Conservation (phyloP, 2,329 filamentous ascomycete genomes). For the Dactylellina leptospora region DNA sequence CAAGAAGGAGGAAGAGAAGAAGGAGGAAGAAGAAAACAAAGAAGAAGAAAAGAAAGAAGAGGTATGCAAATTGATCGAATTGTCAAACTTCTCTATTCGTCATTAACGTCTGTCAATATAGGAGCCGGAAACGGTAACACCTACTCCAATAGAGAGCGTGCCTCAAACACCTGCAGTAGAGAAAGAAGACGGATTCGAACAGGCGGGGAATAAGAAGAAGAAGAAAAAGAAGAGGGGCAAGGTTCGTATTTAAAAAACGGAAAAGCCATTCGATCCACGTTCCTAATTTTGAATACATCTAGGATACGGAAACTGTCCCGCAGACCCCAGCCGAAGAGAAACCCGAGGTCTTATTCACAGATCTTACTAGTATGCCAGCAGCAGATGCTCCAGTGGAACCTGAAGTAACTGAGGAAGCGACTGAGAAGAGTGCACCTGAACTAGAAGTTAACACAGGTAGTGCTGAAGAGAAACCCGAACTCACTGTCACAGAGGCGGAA, state of each 20-base stretch:
- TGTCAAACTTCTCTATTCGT: background rate
- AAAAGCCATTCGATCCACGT: no score
- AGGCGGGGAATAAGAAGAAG: constrained; percentile 5
- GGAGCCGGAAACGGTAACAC: constrained; percentile 38
- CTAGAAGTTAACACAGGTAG: background rate
- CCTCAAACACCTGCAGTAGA: constrained; percentile 24
- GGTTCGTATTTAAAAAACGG: constrained; percentile 3
- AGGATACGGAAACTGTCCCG: constrained; percentile 32
- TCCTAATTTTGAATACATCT: constrained; percentile 1
- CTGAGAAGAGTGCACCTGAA: constrained; percentile 11
- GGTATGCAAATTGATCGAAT: constrained; percentile 11
- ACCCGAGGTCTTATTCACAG: constrained; percentile 13
- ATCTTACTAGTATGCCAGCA: constrained; percentile 11
- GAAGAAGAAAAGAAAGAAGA: constrained; percentile 43
- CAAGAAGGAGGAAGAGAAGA: constrained; percentile 20
- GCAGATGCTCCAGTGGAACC: constrained; percentile 10
- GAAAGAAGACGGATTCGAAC: constrained; percentile 18
- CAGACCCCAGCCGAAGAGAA: constrained; percentile 42
- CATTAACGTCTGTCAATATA: constrained; percentile 26
- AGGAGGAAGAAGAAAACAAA: constrained; percentile 30
- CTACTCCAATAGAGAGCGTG: constrained; percentile 38
- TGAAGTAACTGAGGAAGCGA: constrained; percentile 3
- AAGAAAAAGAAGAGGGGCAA: constrained; percentile 39
- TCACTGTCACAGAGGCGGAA: constrained; percentile 26
- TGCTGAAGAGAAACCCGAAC: constrained; percentile 5